Base-by-base conservation (phyloP, 192 early-diverging fungal species). In the Linnemannia hyalina region DNA sequence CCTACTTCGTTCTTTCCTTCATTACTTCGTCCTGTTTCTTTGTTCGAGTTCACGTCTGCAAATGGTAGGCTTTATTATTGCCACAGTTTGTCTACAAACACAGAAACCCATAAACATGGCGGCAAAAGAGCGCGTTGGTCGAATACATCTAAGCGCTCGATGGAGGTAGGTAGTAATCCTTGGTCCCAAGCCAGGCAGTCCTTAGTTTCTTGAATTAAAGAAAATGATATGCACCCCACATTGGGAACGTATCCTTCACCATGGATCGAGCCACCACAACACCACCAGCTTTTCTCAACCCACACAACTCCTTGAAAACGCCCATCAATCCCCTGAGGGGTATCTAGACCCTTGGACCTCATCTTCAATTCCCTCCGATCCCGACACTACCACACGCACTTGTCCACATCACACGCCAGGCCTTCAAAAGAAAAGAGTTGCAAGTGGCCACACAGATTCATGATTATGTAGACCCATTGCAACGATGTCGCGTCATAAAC, bases 401-500 rank as follows among this genome's bases (percentile, higher is more conserved):
- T 32, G 0, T 26, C 29, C 26, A 32, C 3, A 65, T 65, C 60
- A 32, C 8, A 65, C 0, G 4, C 11, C 0, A 65, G 3, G 3
- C 8, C 10, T 11, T 65, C 29, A 9, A 65, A 2, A 3, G 60
- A 65, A 11, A 65, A 9, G 10, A 15, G 0, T 32, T 32, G 13
- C 3, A 65, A 13, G 9, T 15, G 1, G 3, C 1, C 29, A 15
- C 60, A 65, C 26, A 65, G 10, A 0, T 23, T 26, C 11, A 23
- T 29, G 29, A 65, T 65, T 26, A 65, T 15, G 13, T 65, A 15
- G 3, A 65, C 1, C 29, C 60, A 65, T 13, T 35, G 11, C 0
- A 26, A 26, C 6, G 3, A 6, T 2, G 8, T 4, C 0, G 23
- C 11, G 0, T 26, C 23, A 0, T 4, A 2, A 2, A 18, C 26